phyloP scores from a whole-genome alignment of 2,329 filamentous ascomycete species.

The Penicillium hordei region DNA sequence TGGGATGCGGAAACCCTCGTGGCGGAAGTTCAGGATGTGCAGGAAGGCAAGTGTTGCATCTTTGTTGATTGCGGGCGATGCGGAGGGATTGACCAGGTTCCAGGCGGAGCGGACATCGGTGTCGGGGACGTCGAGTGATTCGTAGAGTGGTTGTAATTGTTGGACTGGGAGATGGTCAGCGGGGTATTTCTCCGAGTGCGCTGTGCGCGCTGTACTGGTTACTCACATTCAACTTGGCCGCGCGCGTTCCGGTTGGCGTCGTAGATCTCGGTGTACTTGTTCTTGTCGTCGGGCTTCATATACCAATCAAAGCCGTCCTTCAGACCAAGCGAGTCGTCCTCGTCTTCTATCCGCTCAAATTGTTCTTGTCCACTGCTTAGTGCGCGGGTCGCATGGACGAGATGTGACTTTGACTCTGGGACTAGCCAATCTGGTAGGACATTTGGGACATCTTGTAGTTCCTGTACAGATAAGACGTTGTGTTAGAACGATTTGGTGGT shows the following conservation, averaged over 20 bases:
- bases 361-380: conserved; percentile 75
- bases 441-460: conserved; percentile 84
- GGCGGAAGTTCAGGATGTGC: conserved; percentile 92
- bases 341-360: conserved; percentile 78
- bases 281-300: conserved; percentile 87
- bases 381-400: conserved; percentile 79
- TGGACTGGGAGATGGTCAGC: conserved; percentile 56
- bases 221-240: conserved; percentile 76
- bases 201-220: background rate
- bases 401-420: conserved; percentile 88
- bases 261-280: conserved; percentile 97
- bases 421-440: conserved; percentile 93
- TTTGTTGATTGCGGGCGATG: conserved; percentile 80
- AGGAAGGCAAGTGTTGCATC: conserved; percentile 92
- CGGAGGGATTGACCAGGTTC: conserved; percentile 96
- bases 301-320: conserved; percentile 99
- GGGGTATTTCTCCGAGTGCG: background rate
- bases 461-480: conserved; percentile 51
- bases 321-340: conserved; percentile 76
- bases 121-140: conserved; percentile 64
- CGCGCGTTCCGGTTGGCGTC: conserved; percentile 84
- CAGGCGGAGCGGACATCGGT: conserved; percentile 86
- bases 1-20: conserved; percentile 92
- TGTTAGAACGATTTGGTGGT: conserved; percentile 8
- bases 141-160: conserved; percentile 79